phyloP scores from a whole-genome alignment of 306 rosid species.

The Arachis stenosperma region DNA sequence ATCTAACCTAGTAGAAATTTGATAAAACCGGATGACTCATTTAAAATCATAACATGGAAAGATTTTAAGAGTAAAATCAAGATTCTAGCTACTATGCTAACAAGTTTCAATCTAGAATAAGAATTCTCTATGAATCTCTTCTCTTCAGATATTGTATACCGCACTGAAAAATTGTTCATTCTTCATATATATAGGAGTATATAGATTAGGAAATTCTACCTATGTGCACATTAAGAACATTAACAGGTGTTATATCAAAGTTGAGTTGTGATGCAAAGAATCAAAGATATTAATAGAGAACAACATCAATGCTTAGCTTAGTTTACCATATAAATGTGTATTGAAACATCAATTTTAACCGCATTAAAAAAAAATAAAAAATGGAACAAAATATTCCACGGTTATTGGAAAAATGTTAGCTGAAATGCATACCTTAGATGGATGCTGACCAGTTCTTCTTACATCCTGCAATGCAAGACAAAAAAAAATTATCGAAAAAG shows the following conservation, averaged over 20 bases:
- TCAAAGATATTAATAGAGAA: neutral
- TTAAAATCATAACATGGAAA: too few species aligned
- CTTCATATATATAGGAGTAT: neutral
- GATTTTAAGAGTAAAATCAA: too few species aligned
- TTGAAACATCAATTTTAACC: neutral
- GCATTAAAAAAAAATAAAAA: neutral
- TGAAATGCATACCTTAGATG: constrained; percentile 56
- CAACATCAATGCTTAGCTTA: neutral
- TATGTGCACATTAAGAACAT: neutral
- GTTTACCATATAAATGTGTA: neutral
- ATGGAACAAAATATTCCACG: constrained; percentile 14
- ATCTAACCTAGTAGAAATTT: too few species aligned
- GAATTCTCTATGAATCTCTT: constrained; percentile 7
- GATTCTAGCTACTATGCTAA: neutral
- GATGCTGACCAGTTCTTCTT: constrained; percentile 41
- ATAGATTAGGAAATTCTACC: constrained; percentile 4
- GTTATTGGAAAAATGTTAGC: neutral
- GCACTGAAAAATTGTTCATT: neutral
- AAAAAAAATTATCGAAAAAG: neutral
- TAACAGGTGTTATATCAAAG: constrained; percentile 3
- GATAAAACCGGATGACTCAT: too few species aligned
- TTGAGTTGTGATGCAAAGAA: neutral
- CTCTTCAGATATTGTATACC: constrained; percentile 14
- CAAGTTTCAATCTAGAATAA: constrained; percentile 11
- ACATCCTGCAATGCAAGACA: constrained; percentile 44